phyloP scores from a whole-genome alignment of 129 eudicot genomes.

The Silybum marianum region DNA sequence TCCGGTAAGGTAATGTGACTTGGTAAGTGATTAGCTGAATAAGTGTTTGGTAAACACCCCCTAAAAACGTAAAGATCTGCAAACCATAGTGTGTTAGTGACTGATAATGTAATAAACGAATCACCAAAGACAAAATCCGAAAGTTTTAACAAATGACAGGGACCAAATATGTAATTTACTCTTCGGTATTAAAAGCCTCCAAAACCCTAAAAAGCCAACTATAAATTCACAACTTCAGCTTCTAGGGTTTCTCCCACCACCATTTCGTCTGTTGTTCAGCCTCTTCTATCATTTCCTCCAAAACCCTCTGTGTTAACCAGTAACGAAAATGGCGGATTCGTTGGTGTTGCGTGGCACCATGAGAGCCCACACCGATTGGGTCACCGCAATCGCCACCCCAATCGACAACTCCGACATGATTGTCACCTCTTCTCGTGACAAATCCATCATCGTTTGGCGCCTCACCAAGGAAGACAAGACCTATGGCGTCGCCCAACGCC shows the following conservation, averaged over 20 bases:
- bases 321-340: conserved; percentile 50
- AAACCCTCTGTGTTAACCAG: neutral
- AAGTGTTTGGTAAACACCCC: too few species aligned
- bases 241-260: conserved; percentile 24
- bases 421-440: conserved; percentile 48
- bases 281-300: neutral
- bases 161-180: neutral
- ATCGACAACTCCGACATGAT: conserved; percentile 64
- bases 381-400: conserved; percentile 72
- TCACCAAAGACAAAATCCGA: neutral
- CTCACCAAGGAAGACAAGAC: conserved; percentile 42
- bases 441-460: conserved; percentile 47
- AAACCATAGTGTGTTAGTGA: neutral
- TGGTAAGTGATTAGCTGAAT: too few species aligned
- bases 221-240: conserved; percentile 1
- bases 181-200: too few species aligned
- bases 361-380: conserved; percentile 82
- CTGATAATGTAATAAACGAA: neutral
- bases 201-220: conserved; percentile 42
- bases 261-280: conserved; percentile 1
- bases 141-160: neutral
- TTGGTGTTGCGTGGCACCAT: conserved; percentile 66
- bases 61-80: neutral
- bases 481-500: conserved; percentile 39
- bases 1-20: too few species aligned